Base-by-base conservation (phyloP, 306 rosid species). In the Medicago arabica region DNA sequence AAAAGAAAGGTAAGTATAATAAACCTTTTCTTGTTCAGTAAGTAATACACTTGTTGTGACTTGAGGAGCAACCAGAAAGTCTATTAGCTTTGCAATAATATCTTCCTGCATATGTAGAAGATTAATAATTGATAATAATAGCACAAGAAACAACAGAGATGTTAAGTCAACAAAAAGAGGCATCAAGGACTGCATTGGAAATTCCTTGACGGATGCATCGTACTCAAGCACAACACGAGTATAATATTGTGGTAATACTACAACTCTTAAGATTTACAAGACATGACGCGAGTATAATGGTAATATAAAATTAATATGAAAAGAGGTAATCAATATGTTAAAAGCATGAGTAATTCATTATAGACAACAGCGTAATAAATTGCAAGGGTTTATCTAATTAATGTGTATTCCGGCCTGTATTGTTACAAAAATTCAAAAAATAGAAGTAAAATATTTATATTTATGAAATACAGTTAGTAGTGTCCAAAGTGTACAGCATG, bases 1-100 rank as follows among this genome's bases (percentile, higher is more conserved):
- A 76, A 76, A 81, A 62, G 6, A 34, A 59, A 28, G 28, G 59
- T 46, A 44, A 43, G 7, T 50, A 58, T 21, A 10, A 57, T 58
- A 58, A 71, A 95, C 99, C 96, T 90, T 31, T 61, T 61, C 97
- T 76, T 86, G 88, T 71, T 90, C 99, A 10, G 91, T 87, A 44
- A 92, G 93, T 46, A 87, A 84, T 61, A 80, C 87, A 49, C 88
- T 43, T 50, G 88, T 83, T 9, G 91, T 90, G 21, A 96, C 86
- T 25, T 87, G 91, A 84, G 99, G 99, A 43, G 96, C 87, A 82
- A 83, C 83, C 88, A 95, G 85, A 82, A 90, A 95, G 58, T 90
- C 97, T 54, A 90, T 82, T 75, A 95, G 86, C 85, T 88, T 95
- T 25, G 84, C 81, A 73, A 95, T 51, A 43, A 92, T 84, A 85